Percentiles rank a stretch among this genome's conserved stretches.
Conservation (phyloP, 2,329 filamentous ascomycete species). For the Biscogniauxia marginata region DNA sequence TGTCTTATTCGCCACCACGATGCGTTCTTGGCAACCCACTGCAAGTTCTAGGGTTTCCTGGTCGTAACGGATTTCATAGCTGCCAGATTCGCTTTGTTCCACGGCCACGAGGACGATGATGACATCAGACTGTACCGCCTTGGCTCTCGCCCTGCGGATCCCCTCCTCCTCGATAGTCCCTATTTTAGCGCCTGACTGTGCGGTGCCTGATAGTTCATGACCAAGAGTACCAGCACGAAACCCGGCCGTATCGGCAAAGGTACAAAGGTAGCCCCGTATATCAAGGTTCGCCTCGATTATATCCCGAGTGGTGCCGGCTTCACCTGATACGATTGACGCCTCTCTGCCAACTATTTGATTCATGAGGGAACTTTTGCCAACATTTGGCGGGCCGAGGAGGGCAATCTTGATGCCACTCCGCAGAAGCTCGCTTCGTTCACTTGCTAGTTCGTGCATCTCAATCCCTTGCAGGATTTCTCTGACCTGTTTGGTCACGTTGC, state of each 20-base stretch:
- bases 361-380: slow-evolving; percentile 90
- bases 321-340: slow-evolving; percentile 89
- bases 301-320: slow-evolving; percentile 92
- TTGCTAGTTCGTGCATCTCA: slow-evolving; percentile 68
- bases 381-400: slow-evolving; percentile 87
- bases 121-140: slow-evolving; percentile 80
- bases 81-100: slow-evolving; percentile 45
- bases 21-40: slow-evolving; percentile 43
- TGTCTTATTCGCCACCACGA: slow-evolving; percentile 64
- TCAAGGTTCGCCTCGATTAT: slow-evolving; percentile 91
- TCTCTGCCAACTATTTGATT: slow-evolving; percentile 88
- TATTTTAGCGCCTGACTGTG: slow-evolving; percentile 41
- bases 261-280: slow-evolving; percentile 84
- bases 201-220: slow-evolving; percentile 9
- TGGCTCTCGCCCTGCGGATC: slow-evolving; percentile 79
- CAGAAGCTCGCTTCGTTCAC: slow-evolving; percentile 78
- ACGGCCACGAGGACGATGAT: slow-evolving; percentile 79
- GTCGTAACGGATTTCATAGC: slow-evolving; percentile 50
- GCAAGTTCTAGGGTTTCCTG: slow-evolving; percentile 55
- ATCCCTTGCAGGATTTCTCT: slow-evolving; percentile 61
- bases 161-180: slow-evolving; percentile 84
- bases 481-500: slow-evolving; percentile 67
- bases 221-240: slow-evolving; percentile 57
- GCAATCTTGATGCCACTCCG: slow-evolving; percentile 83
- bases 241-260: slow-evolving; percentile 94